Base-by-base conservation (phyloP, 2,329 filamentous ascomycete genomes). In the Cytospora piceae region DNA sequence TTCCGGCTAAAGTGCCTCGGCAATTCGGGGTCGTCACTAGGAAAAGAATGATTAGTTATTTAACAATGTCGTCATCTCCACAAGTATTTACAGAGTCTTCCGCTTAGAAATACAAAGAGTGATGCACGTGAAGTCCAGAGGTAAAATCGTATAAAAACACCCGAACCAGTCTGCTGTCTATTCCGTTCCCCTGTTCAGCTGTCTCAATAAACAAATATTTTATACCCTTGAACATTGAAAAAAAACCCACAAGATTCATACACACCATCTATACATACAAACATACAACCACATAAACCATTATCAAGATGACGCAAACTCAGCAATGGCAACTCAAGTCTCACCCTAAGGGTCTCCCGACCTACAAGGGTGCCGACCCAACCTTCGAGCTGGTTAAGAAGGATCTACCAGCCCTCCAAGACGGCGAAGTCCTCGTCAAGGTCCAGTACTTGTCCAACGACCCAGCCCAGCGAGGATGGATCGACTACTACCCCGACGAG, bases 391-490 rank as follows among this genome's bases (percentile, higher is more conserved):
- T 58, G 32, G 34, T 17, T 24, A 49, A 53, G 17, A 58, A 53
- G 20, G 56, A 64, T 1, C 24, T 64, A 1, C 62, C 62, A 22
- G 80, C 85, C 67, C 80, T 90, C 52, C 82, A 88, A 74, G 83
- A 87, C 79, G 88, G 88, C 69, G 78, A 92, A 73, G 80, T 92
- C 63, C 81, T 92, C 59, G 76, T 86, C 54, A 83, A 86, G 74
- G 74, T 76, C 0, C 76, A 90, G 67, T 92, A 91, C 72, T 81
- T 91, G 54, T 89, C 87, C 12, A 81, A 92, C 49, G 90, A 92
- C 76, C 90, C 90, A 1, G 89, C 90, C n/a, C 92, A 92, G 89
- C 84, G 90, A 71, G 86, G 86, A 66, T 92, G 88, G 88, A 77
- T 93, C 17, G 61, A 31, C 60, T 31, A 34, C 2, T 63, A 58